These are phyloP conservation scores for Byssothecium circinans DNA, from an alignment of 2,329 filamentous ascomycete species.

Conservation along the genomic window DNA sequence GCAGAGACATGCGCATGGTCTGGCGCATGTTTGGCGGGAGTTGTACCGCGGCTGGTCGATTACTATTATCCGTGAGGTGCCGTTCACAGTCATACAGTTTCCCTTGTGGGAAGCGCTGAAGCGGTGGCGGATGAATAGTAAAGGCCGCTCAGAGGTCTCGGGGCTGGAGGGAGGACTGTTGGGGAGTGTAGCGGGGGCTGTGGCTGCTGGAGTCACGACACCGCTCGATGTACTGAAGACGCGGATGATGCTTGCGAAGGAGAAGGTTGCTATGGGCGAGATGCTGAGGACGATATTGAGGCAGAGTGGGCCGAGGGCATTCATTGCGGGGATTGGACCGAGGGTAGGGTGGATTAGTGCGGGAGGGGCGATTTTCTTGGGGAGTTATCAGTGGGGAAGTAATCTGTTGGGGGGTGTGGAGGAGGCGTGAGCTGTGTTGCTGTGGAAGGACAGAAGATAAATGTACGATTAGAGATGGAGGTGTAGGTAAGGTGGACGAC, in stretches of 20 bases:
- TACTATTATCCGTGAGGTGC: constrained; percentile 92
- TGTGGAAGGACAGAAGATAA: not conserved
- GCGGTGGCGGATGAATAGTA: constrained; percentile 59
- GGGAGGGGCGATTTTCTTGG: constrained; percentile 91
- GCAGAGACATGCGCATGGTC: constrained; percentile 44
- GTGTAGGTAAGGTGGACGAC: not conserved
- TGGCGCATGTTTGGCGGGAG: constrained; percentile 70
- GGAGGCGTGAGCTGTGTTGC: too few species aligned
- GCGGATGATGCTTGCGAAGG: constrained; percentile 84
- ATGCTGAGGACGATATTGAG: constrained; percentile 67
- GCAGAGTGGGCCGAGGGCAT: constrained; percentile 66
- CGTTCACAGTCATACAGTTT: constrained; percentile 96
- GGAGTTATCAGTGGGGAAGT: constrained; percentile 86
- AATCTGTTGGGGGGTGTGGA: constrained; percentile 64
- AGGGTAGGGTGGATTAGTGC: constrained; percentile 93
- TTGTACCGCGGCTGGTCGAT: constrained; percentile 91
- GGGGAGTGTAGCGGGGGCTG: constrained; percentile 78
- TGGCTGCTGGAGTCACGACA: constrained; percentile 87
- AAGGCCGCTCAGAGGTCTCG: constrained; percentile 56
- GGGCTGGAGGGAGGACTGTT: constrained; percentile 81
- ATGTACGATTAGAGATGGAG: not conserved
- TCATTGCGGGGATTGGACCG: constrained; percentile 78
- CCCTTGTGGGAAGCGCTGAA: constrained; percentile 96
- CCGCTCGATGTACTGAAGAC: constrained; percentile 97
- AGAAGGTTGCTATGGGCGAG: constrained; percentile 60